A percentile compares a stretch with the other conserved stretches of the same genome.
Evolutionary conservation across 108 stramenopile genomes (phyloP).

Genomic region (Nitzschia sp.): DNA sequence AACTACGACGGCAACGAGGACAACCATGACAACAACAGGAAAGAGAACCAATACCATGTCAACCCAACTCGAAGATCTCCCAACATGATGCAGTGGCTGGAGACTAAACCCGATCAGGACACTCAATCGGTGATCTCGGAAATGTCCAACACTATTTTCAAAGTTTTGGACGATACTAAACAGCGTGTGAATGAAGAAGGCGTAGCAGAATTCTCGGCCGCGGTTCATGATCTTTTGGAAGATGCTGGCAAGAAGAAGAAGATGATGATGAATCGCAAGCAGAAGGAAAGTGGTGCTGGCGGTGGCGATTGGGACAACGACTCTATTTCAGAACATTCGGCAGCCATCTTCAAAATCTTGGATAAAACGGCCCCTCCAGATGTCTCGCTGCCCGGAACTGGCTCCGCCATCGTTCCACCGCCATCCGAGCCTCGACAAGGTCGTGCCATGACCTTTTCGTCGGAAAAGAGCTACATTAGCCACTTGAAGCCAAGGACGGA

Average conservation of each 20-base stretch:
- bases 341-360: slow-evolving; percentile 12
- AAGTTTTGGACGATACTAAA: slow-evolving; percentile 3
- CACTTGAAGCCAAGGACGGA: not conserved
- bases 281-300: not conserved
- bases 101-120: not conserved
- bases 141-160: not conserved
- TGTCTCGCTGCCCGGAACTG: not conserved
- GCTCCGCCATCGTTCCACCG: not conserved
- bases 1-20: not conserved
- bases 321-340: slow-evolving; percentile 14
- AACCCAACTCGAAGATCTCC: not conserved
- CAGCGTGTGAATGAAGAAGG: slow-evolving; percentile 2
- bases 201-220: slow-evolving; percentile 15
- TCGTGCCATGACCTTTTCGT: not conserved
- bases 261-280: not conserved
- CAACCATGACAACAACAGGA: not conserved
- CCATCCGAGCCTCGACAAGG: not conserved
- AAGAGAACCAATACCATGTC: not conserved
- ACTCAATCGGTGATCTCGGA: not conserved
- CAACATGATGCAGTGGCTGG: slow-evolving; percentile 3
- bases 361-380: not conserved
- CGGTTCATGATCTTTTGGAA: slow-evolving; percentile 10
- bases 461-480: not conserved
- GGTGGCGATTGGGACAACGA: slow-evolving; percentile 6
- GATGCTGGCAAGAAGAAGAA: not conserved